Evolutionary conservation across 129 eudicot species (phyloP).

Genomic region (Chrysanthemum lavandulifolium): DNA sequence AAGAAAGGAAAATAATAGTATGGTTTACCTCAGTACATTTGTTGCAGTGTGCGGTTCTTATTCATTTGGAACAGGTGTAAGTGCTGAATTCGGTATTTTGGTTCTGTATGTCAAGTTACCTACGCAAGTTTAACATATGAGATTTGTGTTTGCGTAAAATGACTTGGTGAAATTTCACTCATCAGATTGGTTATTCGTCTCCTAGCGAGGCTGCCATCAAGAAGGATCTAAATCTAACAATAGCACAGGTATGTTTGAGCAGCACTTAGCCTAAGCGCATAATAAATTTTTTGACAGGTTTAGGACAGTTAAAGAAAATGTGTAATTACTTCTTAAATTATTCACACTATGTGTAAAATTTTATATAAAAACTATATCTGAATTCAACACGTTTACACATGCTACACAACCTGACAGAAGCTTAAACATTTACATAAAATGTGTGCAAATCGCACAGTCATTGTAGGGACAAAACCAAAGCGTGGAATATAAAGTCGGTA

Average conservation of each 20-base stretch:
- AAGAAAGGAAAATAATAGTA: conserved; percentile 35
- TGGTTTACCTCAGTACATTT: conserved; percentile 53
- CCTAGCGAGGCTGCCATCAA: conserved; percentile 52
- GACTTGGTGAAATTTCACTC: conserved; percentile 6
- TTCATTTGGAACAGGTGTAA: conserved; percentile 59
- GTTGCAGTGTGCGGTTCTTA: conserved; percentile 63
- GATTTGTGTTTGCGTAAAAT: background rate
- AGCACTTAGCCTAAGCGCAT: background rate
- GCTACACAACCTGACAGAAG: too few relatives aligned
- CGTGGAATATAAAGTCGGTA: background rate
- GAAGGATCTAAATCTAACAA: conserved; percentile 44
- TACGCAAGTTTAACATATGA: conserved; percentile 5
- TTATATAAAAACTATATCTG: too few relatives aligned
- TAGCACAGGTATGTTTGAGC: conserved; percentile 44
- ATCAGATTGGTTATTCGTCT: conserved; percentile 56
- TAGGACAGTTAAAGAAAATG: too few relatives aligned
- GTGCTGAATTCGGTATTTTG: conserved; percentile 12
- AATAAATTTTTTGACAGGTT: background rate
- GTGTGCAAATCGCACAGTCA: too few relatives aligned
- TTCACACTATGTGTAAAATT: too few relatives aligned
- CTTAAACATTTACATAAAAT: too few relatives aligned
- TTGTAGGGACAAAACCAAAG: background rate
- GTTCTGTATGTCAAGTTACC: conserved; percentile 7
- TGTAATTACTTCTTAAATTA: too few relatives aligned
- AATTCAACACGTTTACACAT: too few relatives aligned